These are phyloP conservation scores for Vaccinium darrowii DNA, from an alignment of 148 eudicot species.

Conservation along the genomic window DNA sequence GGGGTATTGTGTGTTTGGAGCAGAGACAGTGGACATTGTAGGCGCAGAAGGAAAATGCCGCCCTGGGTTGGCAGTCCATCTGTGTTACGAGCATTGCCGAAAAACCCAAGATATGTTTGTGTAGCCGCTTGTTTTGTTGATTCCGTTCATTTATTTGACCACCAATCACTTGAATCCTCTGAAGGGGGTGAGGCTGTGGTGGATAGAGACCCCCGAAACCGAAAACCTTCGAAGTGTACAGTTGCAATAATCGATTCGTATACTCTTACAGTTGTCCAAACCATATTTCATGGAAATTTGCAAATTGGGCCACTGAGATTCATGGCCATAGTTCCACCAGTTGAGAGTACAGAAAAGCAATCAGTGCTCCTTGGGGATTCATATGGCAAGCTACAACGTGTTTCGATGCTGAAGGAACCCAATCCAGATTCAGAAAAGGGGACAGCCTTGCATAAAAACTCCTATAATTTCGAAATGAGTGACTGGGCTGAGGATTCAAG, in stretches of 20 bases:
- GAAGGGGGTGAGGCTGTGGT: slow-evolving; percentile 40
- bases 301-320: slow-evolving; percentile 73
- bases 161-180: slow-evolving; percentile 37
- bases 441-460: slow-evolving; percentile 29
- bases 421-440: slow-evolving; percentile 42
- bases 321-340: slow-evolving; percentile 55
- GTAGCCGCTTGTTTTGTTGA: slow-evolving; percentile 56
- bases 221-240: slow-evolving; percentile 58
- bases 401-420: slow-evolving; percentile 55
- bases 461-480: slow-evolving; percentile 28
- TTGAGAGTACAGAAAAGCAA: slow-evolving; percentile 50
- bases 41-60: slow-evolving; percentile 87
- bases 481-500: slow-evolving; percentile 31
- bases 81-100: slow-evolving; percentile 56
- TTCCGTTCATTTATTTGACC: slow-evolving; percentile 34
- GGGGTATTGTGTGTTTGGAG: slow-evolving; percentile 96
- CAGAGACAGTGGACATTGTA: slow-evolving; percentile 88
- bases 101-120: slow-evolving; percentile 80
- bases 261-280: slow-evolving; percentile 73
- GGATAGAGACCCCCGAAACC: slow-evolving; percentile 35
- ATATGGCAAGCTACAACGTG: slow-evolving; percentile 55
- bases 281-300: slow-evolving; percentile 73
- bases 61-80: slow-evolving; percentile 93
- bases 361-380: slow-evolving; percentile 65
- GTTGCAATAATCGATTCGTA: slow-evolving; percentile 77